Percentiles rank a stretch among this genome's conserved stretches.
phyloP scores from a whole-genome alignment of 768 basidiomycete genomes.

The Podaxis sp. region DNA sequence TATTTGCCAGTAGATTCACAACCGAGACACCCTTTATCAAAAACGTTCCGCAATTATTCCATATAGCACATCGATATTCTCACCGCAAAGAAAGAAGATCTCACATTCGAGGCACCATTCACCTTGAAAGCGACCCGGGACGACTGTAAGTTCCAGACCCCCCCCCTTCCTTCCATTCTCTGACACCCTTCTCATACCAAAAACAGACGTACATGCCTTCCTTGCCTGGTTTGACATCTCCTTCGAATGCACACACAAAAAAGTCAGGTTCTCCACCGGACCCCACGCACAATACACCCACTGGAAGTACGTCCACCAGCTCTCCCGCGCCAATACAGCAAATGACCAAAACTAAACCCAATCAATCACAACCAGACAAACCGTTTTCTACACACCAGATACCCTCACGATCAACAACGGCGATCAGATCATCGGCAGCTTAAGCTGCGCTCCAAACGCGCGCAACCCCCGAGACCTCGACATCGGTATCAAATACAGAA shows the following conservation, averaged over 20 bases:
- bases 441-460: constrained; percentile 83
- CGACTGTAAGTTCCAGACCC: constrained; percentile 65
- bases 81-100: constrained; percentile 93
- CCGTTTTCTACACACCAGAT: constrained; percentile 93
- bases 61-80: constrained; percentile 80
- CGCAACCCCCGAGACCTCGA: constrained; percentile 96
- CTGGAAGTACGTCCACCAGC: constrained; percentile 72
- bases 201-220: constrained; percentile 90
- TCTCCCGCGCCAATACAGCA: neutral
- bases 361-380: constrained; percentile 58
- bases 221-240: constrained; percentile 98
- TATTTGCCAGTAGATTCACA: neutral
- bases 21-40: neutral
- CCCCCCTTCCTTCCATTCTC: neutral
- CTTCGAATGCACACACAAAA: constrained; percentile 95
- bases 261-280: constrained; percentile 93
- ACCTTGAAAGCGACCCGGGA: constrained; percentile 77
- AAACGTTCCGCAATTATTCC: constrained; percentile 11
- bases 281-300: constrained; percentile 96
- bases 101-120: constrained; percentile 82
- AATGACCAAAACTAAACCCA: neutral
- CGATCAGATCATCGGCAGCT: constrained; percentile 65
- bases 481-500: constrained; percentile 74
- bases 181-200: constrained; percentile 5
- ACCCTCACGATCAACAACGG: constrained; percentile 67